Conservation (phyloP, 139 green algal species). For the Chlamydomonas sp. region DNA sequence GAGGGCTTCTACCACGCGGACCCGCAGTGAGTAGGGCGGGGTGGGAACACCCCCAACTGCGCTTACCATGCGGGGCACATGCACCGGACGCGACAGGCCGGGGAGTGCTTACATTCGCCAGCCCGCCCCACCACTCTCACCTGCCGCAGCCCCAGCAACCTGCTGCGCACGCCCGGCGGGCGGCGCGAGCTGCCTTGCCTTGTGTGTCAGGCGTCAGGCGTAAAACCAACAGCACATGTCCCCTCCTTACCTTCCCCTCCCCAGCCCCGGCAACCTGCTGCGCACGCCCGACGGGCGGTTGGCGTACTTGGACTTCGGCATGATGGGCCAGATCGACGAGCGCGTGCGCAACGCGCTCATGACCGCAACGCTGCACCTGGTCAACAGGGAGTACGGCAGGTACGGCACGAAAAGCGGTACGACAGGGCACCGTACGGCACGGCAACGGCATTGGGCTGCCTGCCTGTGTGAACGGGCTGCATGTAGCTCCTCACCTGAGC, state of each 20-base stretch:
- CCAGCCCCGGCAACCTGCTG: slow-evolving; percentile 72
- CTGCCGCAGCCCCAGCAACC: slow-evolving; percentile 63
- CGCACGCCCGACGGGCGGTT: slow-evolving; percentile 64
- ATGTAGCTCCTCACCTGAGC: too few species aligned
- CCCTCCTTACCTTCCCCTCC: neutral
- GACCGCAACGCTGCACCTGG: slow-evolving; percentile 87
- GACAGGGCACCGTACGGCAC: neutral
- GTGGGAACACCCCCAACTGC: neutral
- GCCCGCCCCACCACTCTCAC: too few species aligned
- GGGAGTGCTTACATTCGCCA: too few species aligned
- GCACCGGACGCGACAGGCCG: too few species aligned
- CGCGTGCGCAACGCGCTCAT: slow-evolving; percentile 70
- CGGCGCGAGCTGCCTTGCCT: neutral
- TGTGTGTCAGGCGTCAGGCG: too few species aligned
- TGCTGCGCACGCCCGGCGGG: slow-evolving; percentile 66
- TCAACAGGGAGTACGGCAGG: slow-evolving; percentile 62
- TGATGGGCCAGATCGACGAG: slow-evolving; percentile 79
- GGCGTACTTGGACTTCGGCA: slow-evolving; percentile 89
- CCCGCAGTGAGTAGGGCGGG: slow-evolving; percentile 63
- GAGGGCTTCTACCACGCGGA: slow-evolving; percentile 78
- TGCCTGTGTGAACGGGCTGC: too few species aligned
- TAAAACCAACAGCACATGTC: neutral
- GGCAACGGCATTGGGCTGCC: neutral
- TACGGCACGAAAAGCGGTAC: neutral
- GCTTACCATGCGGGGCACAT: too few species aligned